Evolutionary conservation across 192 early-diverging fungal species (phyloP).

Genomic region (Coemansia sp.): DNA sequence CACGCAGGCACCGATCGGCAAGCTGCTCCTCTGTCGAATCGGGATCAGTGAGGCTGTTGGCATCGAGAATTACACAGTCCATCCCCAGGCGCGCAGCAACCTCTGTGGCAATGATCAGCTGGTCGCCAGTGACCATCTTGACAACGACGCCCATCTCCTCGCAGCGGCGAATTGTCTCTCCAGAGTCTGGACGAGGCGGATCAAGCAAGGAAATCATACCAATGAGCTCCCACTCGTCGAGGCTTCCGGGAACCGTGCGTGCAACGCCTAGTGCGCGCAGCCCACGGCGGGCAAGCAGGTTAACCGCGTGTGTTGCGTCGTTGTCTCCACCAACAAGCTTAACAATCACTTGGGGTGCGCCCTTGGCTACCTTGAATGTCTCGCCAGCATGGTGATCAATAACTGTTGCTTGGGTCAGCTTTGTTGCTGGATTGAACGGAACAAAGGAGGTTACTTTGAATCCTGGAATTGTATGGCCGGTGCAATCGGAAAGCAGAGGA

Average conservation of each 20-base stretch:
- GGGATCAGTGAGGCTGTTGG: constrained; percentile 78
- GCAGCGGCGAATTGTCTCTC: constrained; percentile 81
- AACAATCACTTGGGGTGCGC: constrained; percentile 92
- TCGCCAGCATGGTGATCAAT: constrained; percentile 68
- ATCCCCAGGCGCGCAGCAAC: constrained; percentile 90
- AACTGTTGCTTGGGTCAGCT: constrained; percentile 89
- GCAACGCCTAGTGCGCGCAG: constrained; percentile 93
- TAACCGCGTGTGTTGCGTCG: constrained; percentile 81
- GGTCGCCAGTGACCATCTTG: constrained; percentile 98
- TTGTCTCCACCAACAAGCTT: constrained; percentile 78
- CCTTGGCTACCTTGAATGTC: constrained; percentile 88
- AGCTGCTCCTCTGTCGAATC: constrained; percentile 77
- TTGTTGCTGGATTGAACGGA: constrained; percentile 91
- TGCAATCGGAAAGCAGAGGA: constrained; percentile 65
- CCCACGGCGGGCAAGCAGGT: constrained; percentile 80
- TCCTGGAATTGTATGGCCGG: constrained; percentile 79
- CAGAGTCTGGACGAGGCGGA: constrained; percentile 88
- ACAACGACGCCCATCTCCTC: constrained; percentile 84
- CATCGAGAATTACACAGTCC: constrained; percentile 88
- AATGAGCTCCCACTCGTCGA: constrained; percentile 75
- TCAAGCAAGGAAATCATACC: constrained; percentile 91
- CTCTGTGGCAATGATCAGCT: constrained; percentile 91
- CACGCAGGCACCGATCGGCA: constrained; percentile 78
- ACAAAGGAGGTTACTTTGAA: constrained; percentile 89
- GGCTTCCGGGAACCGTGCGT: constrained; percentile 65